Percentiles rank a stretch among this genome's conserved stretches.
phyloP scores from a whole-genome alignment of 352 stramenopile species.

The Pythium rishiriense region DNA sequence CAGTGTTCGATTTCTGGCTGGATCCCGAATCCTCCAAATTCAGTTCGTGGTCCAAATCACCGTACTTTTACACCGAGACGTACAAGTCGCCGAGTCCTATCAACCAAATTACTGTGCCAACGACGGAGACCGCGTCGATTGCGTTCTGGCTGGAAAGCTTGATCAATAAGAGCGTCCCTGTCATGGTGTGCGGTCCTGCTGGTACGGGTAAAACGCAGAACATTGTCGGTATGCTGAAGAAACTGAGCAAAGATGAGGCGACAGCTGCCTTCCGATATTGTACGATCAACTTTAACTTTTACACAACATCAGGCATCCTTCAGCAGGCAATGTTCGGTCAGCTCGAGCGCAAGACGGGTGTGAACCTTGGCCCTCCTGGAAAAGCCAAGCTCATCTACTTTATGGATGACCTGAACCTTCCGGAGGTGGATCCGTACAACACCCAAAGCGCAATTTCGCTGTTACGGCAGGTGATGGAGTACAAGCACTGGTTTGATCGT shows the following conservation, averaged over 20 bases:
- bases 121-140: slow-evolving; percentile 94
- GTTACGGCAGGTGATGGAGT: slow-evolving; percentile 96
- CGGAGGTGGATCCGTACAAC: slow-evolving; percentile 95
- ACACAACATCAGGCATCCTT: slow-evolving; percentile 93
- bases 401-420: slow-evolving; percentile 96
- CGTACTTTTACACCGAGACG: slow-evolving; percentile 93
- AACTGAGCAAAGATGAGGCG: slow-evolving; percentile 87
- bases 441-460: slow-evolving; percentile 95
- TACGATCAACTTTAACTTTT: slow-evolving; percentile 98
- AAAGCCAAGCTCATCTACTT: slow-evolving; percentile 96
- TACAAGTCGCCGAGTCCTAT: slow-evolving; percentile 86
- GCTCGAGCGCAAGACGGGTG: slow-evolving; percentile 95
- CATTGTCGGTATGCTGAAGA: slow-evolving; percentile 94
- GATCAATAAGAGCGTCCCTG: slow-evolving; percentile 86
- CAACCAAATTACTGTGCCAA: slow-evolving; percentile 92
- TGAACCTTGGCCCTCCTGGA: slow-evolving; percentile 92
- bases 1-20: slow-evolving; percentile 98
- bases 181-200: slow-evolving; percentile 94
- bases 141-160: slow-evolving; percentile 96
- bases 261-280: slow-evolving; percentile 82
- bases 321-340: slow-evolving; percentile 92
- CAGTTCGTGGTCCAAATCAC: slow-evolving; percentile 94
- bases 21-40: slow-evolving; percentile 91
- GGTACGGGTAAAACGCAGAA: slow-evolving; percentile 96
- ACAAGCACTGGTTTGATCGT: slow-evolving; percentile 93